Percentiles rank a stretch among this genome's conserved stretches.
phyloP scores from a whole-genome alignment of 768 basidiomycete genomes.

The Phylloporus sp. region DNA sequence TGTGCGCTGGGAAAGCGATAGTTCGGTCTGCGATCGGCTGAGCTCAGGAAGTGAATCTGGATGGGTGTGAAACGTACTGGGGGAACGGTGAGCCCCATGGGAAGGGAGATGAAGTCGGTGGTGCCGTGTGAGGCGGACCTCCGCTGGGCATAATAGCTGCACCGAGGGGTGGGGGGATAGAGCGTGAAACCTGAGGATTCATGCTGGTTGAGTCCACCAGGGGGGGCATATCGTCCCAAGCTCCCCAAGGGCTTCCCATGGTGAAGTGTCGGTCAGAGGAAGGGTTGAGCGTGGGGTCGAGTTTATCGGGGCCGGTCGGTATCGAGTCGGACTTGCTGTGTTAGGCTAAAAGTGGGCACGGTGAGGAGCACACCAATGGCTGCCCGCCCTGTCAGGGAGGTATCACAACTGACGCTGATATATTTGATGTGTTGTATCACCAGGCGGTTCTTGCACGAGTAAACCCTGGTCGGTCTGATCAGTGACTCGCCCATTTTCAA shows the following conservation, averaged over 20 bases:
- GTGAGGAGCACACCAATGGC: conserved; percentile 1
- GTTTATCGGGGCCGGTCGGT: conserved; percentile 18
- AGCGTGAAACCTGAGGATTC: background rate
- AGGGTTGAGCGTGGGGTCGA: background rate
- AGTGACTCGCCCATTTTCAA: background rate
- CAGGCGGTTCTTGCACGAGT: background rate
- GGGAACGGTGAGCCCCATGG: conserved; percentile 16
- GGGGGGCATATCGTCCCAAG: conserved; percentile 24
- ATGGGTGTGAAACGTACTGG: conserved; percentile 7
- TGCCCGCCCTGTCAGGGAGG: background rate
- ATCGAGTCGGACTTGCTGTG: conserved; percentile 20
- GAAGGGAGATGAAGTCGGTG: conserved; percentile 2
- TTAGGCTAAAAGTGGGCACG: conserved; percentile 7
- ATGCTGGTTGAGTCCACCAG: conserved; percentile 19
- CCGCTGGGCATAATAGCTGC: conserved; percentile 13
- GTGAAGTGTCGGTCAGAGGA: conserved; percentile 6
- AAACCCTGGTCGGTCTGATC: background rate
- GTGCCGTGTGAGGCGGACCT: conserved; percentile 12
- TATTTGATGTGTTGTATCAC: background rate
- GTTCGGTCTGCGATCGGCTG: background rate
- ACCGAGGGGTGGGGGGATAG: conserved; percentile 25
- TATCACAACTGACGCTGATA: background rate
- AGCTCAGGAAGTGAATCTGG: background rate
- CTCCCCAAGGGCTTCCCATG: conserved; percentile 10
- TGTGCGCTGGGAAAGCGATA: conserved; percentile 14